Base-by-base conservation (phyloP, 2,329 filamentous ascomycete genomes). In the Thelonectria olida region DNA sequence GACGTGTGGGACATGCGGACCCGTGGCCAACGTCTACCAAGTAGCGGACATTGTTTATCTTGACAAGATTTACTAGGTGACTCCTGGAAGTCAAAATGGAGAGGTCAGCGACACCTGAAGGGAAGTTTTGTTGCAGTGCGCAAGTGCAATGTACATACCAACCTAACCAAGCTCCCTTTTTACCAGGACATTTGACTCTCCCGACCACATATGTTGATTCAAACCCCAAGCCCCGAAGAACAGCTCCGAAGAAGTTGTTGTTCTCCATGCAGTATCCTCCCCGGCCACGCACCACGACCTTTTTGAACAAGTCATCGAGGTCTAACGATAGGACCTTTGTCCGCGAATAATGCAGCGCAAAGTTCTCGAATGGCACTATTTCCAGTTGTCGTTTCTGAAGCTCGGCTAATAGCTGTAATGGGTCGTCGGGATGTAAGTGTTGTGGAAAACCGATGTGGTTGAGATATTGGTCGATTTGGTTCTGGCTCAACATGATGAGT, bases 241-340 rank as follows among this genome's bases (percentile, higher is more conserved):
- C 27, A 8, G 44, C 47, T 3, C 58, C 54, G 13, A 62, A 62
- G 6, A 62, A 50, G n/a, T 61, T 54, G 17, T 64, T 64, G 38
- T 58, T 62, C 23, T 64, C 61, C 3, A 64, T 8, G 9, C 61
- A 64, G 39, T 64, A 64, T 15, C 61, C 58, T 22, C 61, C 61
- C 23, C 45, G 56, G 2, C 44, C 36, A 12, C 31, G 50, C 15
- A 19, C 12, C 1, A 58, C 45, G 17, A 64, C 52, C 8, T 64
- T 62, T 7, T 44, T n/a, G 6, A 64, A 62, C 7, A 62, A 13
- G n/a, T 54, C 49, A 12, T 42, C 12, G 4, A 34, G 39, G 8
- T 58, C 45, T 13, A 64, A 17, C 4, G 58, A 54, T 2, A 64
- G 41, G 15, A 34, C 17, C 5, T n/a, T 53, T 12, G 47, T 38